These are phyloP conservation scores for Maudiozyma bulderi DNA, from an alignment of 805 yeast genomes.

Conservation along the genomic window DNA sequence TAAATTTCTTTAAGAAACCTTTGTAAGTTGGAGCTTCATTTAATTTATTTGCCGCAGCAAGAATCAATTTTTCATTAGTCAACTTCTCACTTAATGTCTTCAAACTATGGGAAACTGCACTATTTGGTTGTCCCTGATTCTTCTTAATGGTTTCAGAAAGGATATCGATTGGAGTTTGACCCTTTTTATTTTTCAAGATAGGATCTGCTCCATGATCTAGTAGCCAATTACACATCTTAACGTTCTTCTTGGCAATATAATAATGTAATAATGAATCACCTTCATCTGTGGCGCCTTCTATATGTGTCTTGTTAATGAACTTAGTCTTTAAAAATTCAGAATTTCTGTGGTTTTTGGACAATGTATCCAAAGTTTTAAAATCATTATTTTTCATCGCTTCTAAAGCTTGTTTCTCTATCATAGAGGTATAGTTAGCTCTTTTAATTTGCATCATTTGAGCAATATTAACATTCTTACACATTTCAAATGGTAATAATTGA, in stretches of 20 bases:
- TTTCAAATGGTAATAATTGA: conserved; percentile 73
- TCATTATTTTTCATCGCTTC: conserved; percentile 61
- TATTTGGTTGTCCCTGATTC: conserved; percentile 7
- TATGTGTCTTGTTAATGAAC: not conserved
- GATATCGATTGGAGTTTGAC: conserved; percentile 72
- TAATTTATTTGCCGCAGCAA: conserved; percentile 32
- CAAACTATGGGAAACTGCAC: conserved; percentile 30
- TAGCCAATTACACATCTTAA: conserved; percentile 79
- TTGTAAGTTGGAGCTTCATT: conserved; percentile 67
- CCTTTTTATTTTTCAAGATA: conserved; percentile 69
- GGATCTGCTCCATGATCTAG: conserved; percentile 93
- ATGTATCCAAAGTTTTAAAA: conserved; percentile 48
- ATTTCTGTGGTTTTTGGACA: conserved; percentile 66
- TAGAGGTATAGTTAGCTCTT: conserved; percentile 70
- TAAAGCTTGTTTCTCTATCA: conserved; percentile 56
- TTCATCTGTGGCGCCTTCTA: conserved; percentile 70
- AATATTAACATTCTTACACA: conserved; percentile 49
- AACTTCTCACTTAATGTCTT: conserved; percentile 59
- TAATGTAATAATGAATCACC: conserved; percentile 90
- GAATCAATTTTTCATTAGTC: conserved; percentile 64
- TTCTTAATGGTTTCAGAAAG: conserved; percentile 29
- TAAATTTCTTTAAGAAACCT: conserved; percentile 93
- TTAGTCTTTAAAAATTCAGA: conserved; percentile 77
- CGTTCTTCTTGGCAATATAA: conserved; percentile 65
- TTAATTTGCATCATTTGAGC: conserved; percentile 70